Evolutionary conservation across 225 moss, liverwort and hornwort species (phyloP).

Genomic region (Straminergon stramineum): DNA sequence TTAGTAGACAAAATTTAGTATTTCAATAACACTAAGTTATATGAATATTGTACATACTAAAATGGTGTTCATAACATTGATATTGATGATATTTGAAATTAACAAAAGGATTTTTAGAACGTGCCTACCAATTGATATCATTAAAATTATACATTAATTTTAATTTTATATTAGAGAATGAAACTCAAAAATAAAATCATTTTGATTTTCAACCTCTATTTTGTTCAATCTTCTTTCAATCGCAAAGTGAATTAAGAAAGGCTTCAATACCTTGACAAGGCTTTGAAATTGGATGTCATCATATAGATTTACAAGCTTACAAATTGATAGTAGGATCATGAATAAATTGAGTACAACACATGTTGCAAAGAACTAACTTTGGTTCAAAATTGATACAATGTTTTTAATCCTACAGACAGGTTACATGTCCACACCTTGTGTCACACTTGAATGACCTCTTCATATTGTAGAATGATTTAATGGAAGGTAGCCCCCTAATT

Average conservation of each 20-base stretch:
- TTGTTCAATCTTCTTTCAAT: neutral
- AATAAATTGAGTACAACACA: neutral
- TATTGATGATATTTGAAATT: no score
- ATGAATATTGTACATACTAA: no score
- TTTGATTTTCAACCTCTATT: neutral
- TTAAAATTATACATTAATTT: no score
- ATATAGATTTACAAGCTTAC: neutral
- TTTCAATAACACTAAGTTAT: no score
- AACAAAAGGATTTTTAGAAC: no score
- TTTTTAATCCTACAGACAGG: neutral
- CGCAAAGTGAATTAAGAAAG: neutral
- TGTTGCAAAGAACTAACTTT: neutral
- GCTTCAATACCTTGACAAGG: neutral
- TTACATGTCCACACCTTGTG: neutral
- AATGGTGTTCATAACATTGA: no score
- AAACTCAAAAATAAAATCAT: neutral
- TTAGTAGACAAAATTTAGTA: no score
- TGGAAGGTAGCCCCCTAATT: neutral
- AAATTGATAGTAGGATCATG: neutral
- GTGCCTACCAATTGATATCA: no score
- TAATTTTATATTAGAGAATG: neutral
- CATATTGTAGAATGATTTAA: neutral
- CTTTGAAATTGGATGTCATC: neutral
- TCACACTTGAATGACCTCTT: neutral
- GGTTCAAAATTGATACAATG: neutral